A percentile compares a stretch with the other conserved stretches of the same genome.
These are phyloP conservation scores for Heliamphora exappendiculata DNA, from an alignment of 148 eudicot genomes.

Conservation along the genomic window DNA sequence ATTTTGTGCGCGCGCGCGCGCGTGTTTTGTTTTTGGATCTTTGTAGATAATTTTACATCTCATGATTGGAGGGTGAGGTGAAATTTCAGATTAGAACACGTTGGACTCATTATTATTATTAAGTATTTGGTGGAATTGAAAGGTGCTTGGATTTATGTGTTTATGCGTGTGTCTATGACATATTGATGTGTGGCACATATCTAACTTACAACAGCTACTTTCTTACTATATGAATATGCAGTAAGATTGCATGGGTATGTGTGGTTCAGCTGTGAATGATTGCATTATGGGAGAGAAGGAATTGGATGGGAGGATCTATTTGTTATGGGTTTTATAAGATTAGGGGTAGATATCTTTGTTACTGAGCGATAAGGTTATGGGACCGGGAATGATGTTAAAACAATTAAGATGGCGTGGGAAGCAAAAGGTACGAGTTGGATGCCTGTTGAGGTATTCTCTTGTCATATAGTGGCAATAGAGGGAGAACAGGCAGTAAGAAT, in stretches of 20 bases:
- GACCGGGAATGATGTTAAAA: background rate
- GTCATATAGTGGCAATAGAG: background rate
- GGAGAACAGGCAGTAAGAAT: background rate
- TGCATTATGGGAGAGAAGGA: background rate
- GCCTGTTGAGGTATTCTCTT: background rate
- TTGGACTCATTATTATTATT: background rate
- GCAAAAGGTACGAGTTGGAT: background rate
- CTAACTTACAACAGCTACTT: background rate
- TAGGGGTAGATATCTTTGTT: background rate
- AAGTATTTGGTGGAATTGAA: background rate
- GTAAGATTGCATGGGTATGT: background rate
- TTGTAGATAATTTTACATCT: background rate
- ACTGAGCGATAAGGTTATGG: background rate
- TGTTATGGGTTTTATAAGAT: background rate
- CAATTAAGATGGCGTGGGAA: background rate
- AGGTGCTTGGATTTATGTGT: background rate
- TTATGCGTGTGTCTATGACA: background rate
- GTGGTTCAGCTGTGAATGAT: background rate
- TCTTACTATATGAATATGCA: background rate
- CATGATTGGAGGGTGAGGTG: background rate
- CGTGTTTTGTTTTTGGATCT: background rate
- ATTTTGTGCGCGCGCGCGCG: too few species aligned
- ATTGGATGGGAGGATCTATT: background rate
- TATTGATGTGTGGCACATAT: too few species aligned
- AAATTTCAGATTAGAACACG: background rate